Base-by-base conservation (phyloP, 371 early-diverging fungal genomes). In the Rhizopus arrhizus region DNA sequence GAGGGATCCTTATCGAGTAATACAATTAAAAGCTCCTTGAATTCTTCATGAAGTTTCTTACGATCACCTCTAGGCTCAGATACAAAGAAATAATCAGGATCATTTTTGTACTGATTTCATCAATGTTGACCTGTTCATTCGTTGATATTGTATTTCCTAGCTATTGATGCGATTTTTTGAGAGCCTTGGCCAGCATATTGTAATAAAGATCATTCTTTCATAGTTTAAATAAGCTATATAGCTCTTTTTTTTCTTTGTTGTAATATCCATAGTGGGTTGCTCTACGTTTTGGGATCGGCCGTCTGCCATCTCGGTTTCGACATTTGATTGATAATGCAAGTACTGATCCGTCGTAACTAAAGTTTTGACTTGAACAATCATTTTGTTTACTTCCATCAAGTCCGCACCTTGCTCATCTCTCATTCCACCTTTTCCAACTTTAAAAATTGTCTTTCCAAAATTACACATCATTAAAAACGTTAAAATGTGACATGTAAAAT, bases 261-360 rank as follows among this genome's bases (percentile, higher is more conserved):
- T 35, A 56, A 36, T 56, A 34, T 56, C 35, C 47, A 43, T 10
- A 31, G 22, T 35, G 46, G 45, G 45, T n/a, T 43, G 28, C 47
- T 56, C 56, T 31, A 46, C 47, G 47, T 15, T 35, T 22, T 57
- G n/a, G n/a, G n/a, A n/a, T n/a, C n/a, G n/a, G n/a, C n/a, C n/a
- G n/a, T n/a, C n/a, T 33, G 12, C 10, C 1, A 31, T 31, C 50
- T 49, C 33, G 29, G 31, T n/a, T 49, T 49, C 50, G 8, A 49
- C 31, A 49, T 28, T 13, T 29, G 38, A 36, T 35, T 56, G 38
- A 13, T 57, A 28, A 46, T 57, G 38, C 49, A 58, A 58, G 40
- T 49, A 58, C 34, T 40, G 36, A 36, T 58, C 41, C 58, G 49
- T 58, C 32, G 49, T 49, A 49, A 49, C 49, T 49, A 49, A 45